Base-by-base conservation (phyloP, 2,329 filamentous ascomycete species). In the Neonectria hederae region DNA sequence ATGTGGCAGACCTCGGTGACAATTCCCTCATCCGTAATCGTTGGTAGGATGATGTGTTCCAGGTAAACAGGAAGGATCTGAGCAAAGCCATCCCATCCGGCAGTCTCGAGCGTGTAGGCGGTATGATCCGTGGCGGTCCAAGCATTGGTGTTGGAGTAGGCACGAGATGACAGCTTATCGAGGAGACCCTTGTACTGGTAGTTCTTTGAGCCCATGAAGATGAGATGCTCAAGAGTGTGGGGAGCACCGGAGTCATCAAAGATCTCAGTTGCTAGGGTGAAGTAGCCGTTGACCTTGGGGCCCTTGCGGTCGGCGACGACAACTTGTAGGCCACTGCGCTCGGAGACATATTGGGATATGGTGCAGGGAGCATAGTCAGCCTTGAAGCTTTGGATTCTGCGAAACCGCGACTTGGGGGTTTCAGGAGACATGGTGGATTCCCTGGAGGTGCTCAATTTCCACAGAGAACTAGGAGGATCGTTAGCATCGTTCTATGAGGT, bases 61-160 rank as follows among this genome's bases (percentile, higher is more conserved):
- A 99, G 86, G 72, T 99, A 99, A 43, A 98, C 90, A 0, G 96
- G 96, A 19, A 99, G 82, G 60, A 98, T 97, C 77, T 97, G 93
- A 1, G 94, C 90, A 76, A 99, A 99, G 9, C 95, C 95, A 72
- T 97, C 94, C 95, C 96, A 99, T 2, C 96, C 96, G 24, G 96
- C 96, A 11, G 94, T 96, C 74, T 97, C 93, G 17, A 99, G 85
- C 0, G 94, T 97, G 79, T 99, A 99, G 2, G 94, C 94, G 1
- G 97, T 99, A 76, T 98, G 94, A 72, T 98, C 96, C 13, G 92
- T 96, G 22, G 94, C 94, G 1, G 96, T 99, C 93, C 95, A 99
- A 4, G 96, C 96, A 79, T 99, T 99, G 32, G 96, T 99, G 62
- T 87, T 88, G 1, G 95, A 97, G 78, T 98, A 99, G 1, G 95